Evolutionary conservation across 2,329 filamentous ascomycete species (phyloP).

Genomic region (Fusarium sulawesiense): DNA sequence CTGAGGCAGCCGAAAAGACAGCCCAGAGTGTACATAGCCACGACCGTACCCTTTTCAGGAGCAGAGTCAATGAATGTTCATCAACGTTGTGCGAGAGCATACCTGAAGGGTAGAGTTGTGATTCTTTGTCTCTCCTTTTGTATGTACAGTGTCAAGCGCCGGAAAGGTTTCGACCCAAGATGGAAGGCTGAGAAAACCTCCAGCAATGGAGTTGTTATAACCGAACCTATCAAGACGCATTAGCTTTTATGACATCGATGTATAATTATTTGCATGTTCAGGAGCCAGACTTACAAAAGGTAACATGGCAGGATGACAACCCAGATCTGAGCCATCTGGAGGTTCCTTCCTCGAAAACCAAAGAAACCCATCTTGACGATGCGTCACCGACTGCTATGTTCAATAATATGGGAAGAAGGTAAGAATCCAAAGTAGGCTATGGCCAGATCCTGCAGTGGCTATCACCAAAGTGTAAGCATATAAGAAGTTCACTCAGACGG

Average conservation of each 20-base stretch:
- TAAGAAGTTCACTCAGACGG: too few species aligned
- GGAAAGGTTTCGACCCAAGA: conserved; percentile 11
- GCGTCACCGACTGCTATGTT: too few species aligned
- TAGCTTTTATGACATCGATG: background rate
- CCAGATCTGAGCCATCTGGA: conserved; percentile 13
- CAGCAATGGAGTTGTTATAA: conserved; percentile 4
- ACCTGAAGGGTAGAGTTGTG: conserved; percentile 6
- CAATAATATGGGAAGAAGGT: too few species aligned
- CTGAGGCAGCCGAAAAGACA: conserved; percentile 10
- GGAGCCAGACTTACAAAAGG: background rate
- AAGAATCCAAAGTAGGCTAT: too few species aligned
- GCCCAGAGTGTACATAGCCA: conserved; percentile 1
- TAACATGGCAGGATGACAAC: conserved; percentile 3
- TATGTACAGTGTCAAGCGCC: background rate
- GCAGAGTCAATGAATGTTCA: too few species aligned
- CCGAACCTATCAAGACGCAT: rapidly evolving
- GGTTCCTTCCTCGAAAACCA: background rate
- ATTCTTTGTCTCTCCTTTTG: background rate
- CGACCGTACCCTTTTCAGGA: background rate
- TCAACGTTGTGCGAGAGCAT: rapidly evolving
- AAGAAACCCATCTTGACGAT: background rate
- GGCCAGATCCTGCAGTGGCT: too few species aligned
- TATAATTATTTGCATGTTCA: too few species aligned
- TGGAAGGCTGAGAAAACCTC: conserved; percentile 2
- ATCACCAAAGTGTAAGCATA: too few species aligned